Evolutionary conservation across 2,329 filamentous ascomycete species (phyloP), one percentile per base, ranked within the genome.

Genomic region (Dactylellina parvicollis): DNA sequence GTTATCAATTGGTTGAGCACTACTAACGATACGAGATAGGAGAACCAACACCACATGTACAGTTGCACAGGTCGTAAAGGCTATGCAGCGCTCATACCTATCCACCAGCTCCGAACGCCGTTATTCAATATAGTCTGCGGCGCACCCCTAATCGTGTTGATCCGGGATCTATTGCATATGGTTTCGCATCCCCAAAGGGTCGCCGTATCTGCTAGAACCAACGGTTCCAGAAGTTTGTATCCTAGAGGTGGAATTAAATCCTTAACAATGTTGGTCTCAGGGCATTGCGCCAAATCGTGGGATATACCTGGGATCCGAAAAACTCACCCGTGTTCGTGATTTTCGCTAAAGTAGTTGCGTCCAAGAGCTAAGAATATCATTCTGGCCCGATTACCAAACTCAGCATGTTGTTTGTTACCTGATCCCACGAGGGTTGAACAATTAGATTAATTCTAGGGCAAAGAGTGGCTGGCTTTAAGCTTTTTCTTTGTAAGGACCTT

Each of bases 321-420:
- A n/a, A 50, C 67, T 24, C 55, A 72, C 67, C 67, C 67, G 20
- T 72, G 67, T 42, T 54, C 59, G n/a, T 71, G 47, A 34, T 64
- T 42, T 18, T 71, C 66, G 16, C 14, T 4, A 22, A 52, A n/a
- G 14, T 59, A 50, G n/a, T 64, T 59, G 16, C 44, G 49, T 4
- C 57, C 66, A 30, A 52, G 64, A 9, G 57, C 57, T 2, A 50
- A 57, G 28, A 71, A 71, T 16, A 57, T 28, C 56, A 62, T 62
- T 7, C 30, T 38, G 9, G 66, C 66, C 16, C 66, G 57, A 2
- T 42, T 26, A 22, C 66, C 66, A 24, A 71, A 71, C n/a, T 71
- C 66, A 7, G 38, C 24, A 44, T 71, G 66, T 10, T 71, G 44
- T 16, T 64, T 64, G 9, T 62, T 49, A 14, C 65, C 65, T 70